A percentile compares a stretch with the other conserved stretches of the same genome.
Evolutionary conservation across 1,139 yeast species (phyloP).

Genomic region (Protomyces inouyei): DNA sequence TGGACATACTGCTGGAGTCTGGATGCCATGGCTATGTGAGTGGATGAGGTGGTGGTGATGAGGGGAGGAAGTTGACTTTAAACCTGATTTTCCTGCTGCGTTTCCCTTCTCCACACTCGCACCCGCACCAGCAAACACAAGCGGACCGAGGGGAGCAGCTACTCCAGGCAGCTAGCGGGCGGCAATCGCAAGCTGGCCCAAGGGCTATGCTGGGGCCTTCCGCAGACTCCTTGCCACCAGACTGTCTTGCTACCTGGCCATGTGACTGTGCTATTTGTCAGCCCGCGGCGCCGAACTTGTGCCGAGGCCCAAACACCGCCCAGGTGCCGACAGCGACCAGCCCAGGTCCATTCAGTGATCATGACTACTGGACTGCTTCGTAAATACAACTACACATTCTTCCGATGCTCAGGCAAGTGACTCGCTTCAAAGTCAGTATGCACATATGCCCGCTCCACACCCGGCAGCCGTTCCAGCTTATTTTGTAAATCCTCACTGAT

Average conservation of each 20-base stretch:
- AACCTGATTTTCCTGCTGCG: background rate
- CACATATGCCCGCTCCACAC: slow-evolving; percentile 33
- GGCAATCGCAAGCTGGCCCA: too few species aligned
- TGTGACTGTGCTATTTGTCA: background rate
- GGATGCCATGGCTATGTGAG: background rate
- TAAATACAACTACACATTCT: background rate
- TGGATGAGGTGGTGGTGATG: background rate
- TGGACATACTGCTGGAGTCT: background rate
- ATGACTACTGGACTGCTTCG: too few species aligned
- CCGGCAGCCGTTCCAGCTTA: slow-evolving; percentile 32
- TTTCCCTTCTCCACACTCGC: background rate
- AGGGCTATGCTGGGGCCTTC: too few species aligned
- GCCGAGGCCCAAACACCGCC: background rate
- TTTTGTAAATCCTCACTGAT: slow-evolving; percentile 32
- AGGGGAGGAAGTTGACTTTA: background rate
- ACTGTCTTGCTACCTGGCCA: background rate
- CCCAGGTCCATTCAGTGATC: too few species aligned
- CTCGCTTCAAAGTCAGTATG: slow-evolving; percentile 32
- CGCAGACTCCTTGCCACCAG: too few species aligned
- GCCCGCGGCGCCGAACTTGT: background rate
- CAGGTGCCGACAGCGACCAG: too few species aligned
- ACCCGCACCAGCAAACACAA: too few species aligned
- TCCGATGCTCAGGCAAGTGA: slow-evolving; percentile 30
- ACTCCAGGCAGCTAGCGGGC: too few species aligned
- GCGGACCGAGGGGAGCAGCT: too few species aligned